Conservation (phyloP, 257 asterid genomes). For the Salvia miltiorrhiza region DNA sequence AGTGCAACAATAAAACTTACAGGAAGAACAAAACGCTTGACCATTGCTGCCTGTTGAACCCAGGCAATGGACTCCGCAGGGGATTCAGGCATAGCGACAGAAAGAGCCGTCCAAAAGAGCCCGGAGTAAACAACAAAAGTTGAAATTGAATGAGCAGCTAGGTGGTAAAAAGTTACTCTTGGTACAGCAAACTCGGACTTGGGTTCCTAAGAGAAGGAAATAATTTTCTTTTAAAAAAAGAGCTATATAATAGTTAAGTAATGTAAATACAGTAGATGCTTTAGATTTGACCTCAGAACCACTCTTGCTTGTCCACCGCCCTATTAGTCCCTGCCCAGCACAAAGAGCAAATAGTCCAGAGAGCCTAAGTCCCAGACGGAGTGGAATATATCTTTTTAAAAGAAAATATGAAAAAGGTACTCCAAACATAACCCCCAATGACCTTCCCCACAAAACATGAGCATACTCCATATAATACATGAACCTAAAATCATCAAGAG, state of each 20-base stretch:
- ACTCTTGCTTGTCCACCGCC: constrained; percentile 87
- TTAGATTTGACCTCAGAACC: constrained; percentile 72
- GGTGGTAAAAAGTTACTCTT: constrained; percentile 79
- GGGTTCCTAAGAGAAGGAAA: constrained; percentile 53
- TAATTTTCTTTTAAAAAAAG: constrained; percentile 2
- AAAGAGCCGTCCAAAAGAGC: constrained; percentile 77
- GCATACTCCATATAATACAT: constrained; percentile 98
- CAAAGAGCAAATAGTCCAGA: constrained; percentile 84
- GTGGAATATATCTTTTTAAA: constrained; percentile 72
- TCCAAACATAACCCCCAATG: constrained; percentile 74
- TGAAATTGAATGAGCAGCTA: constrained; percentile 80
- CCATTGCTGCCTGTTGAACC: constrained; percentile 84
- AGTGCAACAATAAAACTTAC: constrained; percentile 67
- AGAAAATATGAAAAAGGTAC: constrained; percentile 84
- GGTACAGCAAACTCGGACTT: constrained; percentile 67
- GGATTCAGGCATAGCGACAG: constrained; percentile 88
- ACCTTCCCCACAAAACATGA: constrained; percentile 93
- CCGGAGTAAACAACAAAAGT: constrained; percentile 79
- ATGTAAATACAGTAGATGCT: constrained; percentile 7
- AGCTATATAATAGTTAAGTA: neutral
- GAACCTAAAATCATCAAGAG: constrained; percentile 71
- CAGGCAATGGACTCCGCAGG: constrained; percentile 65
- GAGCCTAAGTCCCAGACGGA: constrained; percentile 63
- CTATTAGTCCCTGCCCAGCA: constrained; percentile 86
- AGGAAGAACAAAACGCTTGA: constrained; percentile 65